Conservation (phyloP, 345 rosid genomes). For the Acer yangbiense region DNA sequence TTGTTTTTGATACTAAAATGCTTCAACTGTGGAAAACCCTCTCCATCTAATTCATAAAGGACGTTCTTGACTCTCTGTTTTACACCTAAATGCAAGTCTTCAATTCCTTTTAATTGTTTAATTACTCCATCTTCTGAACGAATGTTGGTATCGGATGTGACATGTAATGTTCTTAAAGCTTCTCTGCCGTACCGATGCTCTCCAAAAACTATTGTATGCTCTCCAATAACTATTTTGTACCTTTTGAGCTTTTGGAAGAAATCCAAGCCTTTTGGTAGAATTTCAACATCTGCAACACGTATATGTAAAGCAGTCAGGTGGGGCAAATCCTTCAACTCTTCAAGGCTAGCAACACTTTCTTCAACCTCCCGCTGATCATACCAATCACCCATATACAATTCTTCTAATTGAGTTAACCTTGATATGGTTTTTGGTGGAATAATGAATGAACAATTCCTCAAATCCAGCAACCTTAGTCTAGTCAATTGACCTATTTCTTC, state of each 20-base stretch:
- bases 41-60: not conserved
- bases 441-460: slow-evolving; percentile 3
- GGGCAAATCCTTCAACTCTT: slow-evolving; percentile 30
- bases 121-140: not conserved
- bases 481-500: slow-evolving; percentile 20
- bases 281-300: not conserved
- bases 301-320: slow-evolving; percentile 10
- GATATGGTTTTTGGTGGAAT: slow-evolving; percentile 10
- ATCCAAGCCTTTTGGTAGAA: not conserved
- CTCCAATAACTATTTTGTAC: not conserved
- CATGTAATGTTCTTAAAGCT: too few species aligned
- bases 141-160: too few species aligned
- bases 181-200: not conserved
- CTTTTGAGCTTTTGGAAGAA: not conserved
- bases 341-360: slow-evolving; percentile 21
- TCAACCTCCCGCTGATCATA: slow-evolving; percentile 21
- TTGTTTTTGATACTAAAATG: not conserved
- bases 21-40: slow-evolving; percentile 18
- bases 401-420: slow-evolving; percentile 27
- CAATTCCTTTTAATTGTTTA: not conserved
- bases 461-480: slow-evolving; percentile 10
- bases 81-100: slow-evolving; percentile 11
- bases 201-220: too few species aligned
- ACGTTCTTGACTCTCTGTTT: not conserved
- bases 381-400: slow-evolving; percentile 23